Base-by-base conservation (phyloP, 495 filamentous ascomycete genomes). In the Penicillium cataractarum region DNA sequence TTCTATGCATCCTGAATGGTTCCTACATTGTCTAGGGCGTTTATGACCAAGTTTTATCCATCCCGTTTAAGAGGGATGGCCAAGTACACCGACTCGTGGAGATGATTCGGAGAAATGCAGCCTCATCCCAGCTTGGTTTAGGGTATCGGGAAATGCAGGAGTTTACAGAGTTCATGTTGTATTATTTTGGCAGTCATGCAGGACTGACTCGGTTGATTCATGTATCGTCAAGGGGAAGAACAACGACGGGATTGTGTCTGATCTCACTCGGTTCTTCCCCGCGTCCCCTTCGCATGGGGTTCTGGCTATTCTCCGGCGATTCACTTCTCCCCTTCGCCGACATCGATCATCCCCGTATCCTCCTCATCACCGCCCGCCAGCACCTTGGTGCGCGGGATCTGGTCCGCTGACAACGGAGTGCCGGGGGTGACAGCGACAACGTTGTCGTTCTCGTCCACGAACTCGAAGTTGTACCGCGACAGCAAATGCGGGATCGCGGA, bases 391-490 rank as follows among this genome's bases (percentile, higher is more conserved):
- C 87, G 86, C 2, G 78, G 80, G 8, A 76, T 66, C 50, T 85
- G 83, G 21, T 83, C 80, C 24, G 80, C 80, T 0, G 65, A 46
- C 55, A 70, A 51, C 1, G 76, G 71, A 1, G 72, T 73, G 2
- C 93, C 93, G 2, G 95, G 96, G 0, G 95, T 99, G 33, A 88
- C 83, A 10, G 94, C 91, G 21, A 91, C 89, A 4, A 96, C 90
- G 59, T 96, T 87, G 58, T 93, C 94, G 54, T 90, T 84, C 80
- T 99, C 95, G 71, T 99, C 92, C n/a, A 97, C 90, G 71, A 96
- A 97, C 71, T 99, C 96, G 71, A 98, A 99, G 76, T 96, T 95
- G 73, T 97, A 98, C 51, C 93, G 82, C 59, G 92, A 96, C 15
- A 99, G 85, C 1, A 97, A 78, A 70, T 98, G 96, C 8, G 95